Conservation (phyloP, 345 rosid genomes). For the Tarenaya hassleriana region DNA sequence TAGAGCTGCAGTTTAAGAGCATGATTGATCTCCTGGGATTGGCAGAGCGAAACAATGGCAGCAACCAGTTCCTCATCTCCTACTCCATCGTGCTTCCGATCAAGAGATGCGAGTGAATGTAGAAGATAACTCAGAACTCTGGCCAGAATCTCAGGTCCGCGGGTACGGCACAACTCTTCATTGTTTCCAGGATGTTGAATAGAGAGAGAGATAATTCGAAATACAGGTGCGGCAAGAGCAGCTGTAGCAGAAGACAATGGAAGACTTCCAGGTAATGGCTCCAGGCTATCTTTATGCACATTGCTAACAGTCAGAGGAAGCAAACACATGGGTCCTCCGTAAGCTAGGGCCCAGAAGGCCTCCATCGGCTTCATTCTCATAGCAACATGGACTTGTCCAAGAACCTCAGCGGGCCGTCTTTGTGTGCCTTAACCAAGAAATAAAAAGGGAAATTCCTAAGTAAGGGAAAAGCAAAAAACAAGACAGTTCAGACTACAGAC, state of each 20-base stretch:
- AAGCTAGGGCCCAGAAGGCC: constrained; percentile 93
- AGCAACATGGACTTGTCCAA: constrained; percentile 97
- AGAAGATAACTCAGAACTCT: constrained; percentile 82
- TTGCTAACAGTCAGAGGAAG: constrained; percentile 78
- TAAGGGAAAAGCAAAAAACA: background rate
- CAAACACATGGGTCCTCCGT: constrained; percentile 95
- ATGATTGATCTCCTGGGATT: constrained; percentile 77
- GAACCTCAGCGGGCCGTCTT: constrained; percentile 96
- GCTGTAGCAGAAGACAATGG: constrained; percentile 55
- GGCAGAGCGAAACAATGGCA: constrained; percentile 91
- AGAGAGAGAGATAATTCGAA: constrained; percentile 76
- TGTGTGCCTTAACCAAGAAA: constrained; percentile 49
- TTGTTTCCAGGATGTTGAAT: constrained; percentile 83
- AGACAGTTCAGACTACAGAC: constrained; percentile 15
- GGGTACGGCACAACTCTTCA: constrained; percentile 71
- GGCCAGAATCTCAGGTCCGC: constrained; percentile 88
- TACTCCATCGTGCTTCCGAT: constrained; percentile 57
- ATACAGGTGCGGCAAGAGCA: constrained; percentile 83
- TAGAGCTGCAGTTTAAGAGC: constrained; percentile 93
- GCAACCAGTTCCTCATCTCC: constrained; percentile 96
- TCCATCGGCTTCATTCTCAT: constrained; percentile 78
- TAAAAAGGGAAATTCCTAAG: constrained; percentile 16
- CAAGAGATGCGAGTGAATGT: constrained; percentile 65
- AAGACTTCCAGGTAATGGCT: constrained; percentile 57
- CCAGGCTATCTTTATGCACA: constrained; percentile 69